Conservation (phyloP, 495 filamentous ascomycete genomes). For the Parmelia sp. region DNA sequence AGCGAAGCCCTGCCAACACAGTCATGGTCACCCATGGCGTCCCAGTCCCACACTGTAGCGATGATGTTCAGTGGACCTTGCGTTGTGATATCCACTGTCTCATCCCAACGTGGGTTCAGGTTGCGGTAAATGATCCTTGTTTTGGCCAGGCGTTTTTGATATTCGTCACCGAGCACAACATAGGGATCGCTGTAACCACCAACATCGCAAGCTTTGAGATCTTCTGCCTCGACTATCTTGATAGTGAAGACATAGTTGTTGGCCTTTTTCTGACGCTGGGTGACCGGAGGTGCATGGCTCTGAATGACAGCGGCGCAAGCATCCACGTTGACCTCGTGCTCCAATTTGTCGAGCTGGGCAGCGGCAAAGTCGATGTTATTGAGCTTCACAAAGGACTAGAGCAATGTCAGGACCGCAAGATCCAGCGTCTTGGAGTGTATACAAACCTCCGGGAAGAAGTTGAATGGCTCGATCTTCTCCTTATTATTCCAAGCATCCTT, state of each 20-base stretch:
- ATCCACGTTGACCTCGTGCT: constrained; percentile 88
- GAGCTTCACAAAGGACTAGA: constrained; percentile 88
- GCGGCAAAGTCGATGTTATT: constrained; percentile 96
- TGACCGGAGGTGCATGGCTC: constrained; percentile 52
- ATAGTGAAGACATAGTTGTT: constrained; percentile 96
- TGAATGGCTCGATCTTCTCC: constrained; percentile 94
- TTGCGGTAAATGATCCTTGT: constrained; percentile 87
- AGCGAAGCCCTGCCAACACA: constrained; percentile 91
- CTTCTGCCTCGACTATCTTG: constrained; percentile 98
- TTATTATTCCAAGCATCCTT: constrained; percentile 93
- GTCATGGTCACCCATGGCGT: constrained; percentile 94
- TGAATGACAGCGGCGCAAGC: constrained; percentile 78
- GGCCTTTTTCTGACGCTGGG: constrained; percentile 50
- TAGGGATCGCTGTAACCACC: constrained; percentile 94
- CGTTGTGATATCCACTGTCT: constrained; percentile 91
- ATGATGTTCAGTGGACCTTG: constrained; percentile 88
- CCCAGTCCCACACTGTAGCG: constrained; percentile 98
- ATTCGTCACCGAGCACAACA: constrained; percentile 93
- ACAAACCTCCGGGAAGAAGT: constrained; percentile 87
- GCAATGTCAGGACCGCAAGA: neutral
- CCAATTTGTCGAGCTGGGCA: constrained; percentile 81
- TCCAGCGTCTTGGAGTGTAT: neutral
- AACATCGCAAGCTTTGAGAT: constrained; percentile 94
- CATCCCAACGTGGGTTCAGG: constrained; percentile 96
- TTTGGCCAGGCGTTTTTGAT: constrained; percentile 94